Evolutionary conservation across 176 grass and related monocot species (phyloP), one percentile per base, ranked within the genome.

Genomic region (Carex pumila): DNA sequence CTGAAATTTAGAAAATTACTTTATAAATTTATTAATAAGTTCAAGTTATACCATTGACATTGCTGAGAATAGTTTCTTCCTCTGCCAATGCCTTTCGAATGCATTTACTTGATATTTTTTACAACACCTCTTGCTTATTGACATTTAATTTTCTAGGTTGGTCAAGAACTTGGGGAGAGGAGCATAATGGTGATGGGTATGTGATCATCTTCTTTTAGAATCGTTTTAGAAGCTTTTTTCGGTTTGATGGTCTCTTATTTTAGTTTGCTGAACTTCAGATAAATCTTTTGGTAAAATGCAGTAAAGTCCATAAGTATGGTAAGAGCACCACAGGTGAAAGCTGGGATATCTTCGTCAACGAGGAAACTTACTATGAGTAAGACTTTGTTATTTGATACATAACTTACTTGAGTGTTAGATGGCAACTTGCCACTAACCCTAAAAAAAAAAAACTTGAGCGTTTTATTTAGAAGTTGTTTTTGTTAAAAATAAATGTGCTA

Each of bases 141-240:
- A 8, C 31, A 39, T 83, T 87, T 12, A 47, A 57, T 73, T 61
- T 88, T 91, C 14, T 88, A 99, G 96, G 96, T 21, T 99, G 96
- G 96, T 95, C 96, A 85, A 99, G 96, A 87, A 99, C 91, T 31
- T 99, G 96, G 96, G 96, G 96, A 76, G 93, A 95, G 86, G 96
- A 99, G 36, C 96, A 99, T 87, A 95, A 89, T 3, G 96, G 96
- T 13, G 94, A 99, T 17, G 91, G 89, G 96, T 99, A 95, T 25
- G 85, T 82, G 10, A 29, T 67, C 30, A 9, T 41, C 31, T 17
- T 81, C 19, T 85, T 22, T 12, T 72, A 3, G 45, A 15, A 29
- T 81, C 47, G 63, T 53, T 83, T 22, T 18, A 64, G 59, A 71
- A 79, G 10, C 39, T 63, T 31, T 79, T 17, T 52, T 64, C 10